phyloP scores from a whole-genome alignment of 164 flowering plant species.

The Magnolia officinalis region DNA sequence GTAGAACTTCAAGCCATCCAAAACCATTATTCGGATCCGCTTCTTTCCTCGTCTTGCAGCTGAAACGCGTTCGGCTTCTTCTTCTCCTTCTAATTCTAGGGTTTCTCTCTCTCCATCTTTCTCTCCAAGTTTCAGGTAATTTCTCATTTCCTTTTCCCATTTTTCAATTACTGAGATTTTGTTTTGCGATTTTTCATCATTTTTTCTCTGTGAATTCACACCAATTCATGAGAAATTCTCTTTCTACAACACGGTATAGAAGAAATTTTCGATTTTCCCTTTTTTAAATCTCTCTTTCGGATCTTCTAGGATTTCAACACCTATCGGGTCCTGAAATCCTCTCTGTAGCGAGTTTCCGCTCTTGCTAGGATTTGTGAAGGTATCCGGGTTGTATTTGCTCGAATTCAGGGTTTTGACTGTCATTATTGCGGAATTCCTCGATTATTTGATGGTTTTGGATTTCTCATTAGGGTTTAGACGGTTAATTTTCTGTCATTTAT shows the following conservation, averaged over 20 bases:
- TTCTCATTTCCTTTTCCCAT: background rate
- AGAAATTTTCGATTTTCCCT: background rate
- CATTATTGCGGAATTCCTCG: too few species aligned
- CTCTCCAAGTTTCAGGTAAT: background rate
- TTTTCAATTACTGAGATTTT: background rate
- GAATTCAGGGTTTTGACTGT: background rate
- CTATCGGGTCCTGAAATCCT: background rate
- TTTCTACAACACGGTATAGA: background rate
- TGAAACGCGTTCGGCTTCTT: constrained; percentile 92
- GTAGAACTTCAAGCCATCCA: background rate
- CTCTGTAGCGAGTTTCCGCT: background rate
- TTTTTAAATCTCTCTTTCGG: background rate
- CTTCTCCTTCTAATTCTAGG: constrained; percentile 97
- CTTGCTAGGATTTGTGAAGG: background rate
- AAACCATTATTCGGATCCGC: background rate
- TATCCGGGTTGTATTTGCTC: background rate
- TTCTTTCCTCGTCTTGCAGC: constrained; percentile 85
- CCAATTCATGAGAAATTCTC: background rate
- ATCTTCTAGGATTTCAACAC: background rate
- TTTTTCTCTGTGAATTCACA: too few species aligned
- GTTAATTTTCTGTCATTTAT: background rate
- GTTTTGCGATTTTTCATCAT: background rate
- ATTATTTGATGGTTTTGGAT: background rate
- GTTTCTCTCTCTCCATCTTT: constrained; percentile 67
- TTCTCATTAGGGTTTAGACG: background rate